Evolutionary conservation across 1,284 basidiomycete genomes (phyloP), one percentile per base, ranked within the genome.

Genomic region (Sphaerobolus stellatus): DNA sequence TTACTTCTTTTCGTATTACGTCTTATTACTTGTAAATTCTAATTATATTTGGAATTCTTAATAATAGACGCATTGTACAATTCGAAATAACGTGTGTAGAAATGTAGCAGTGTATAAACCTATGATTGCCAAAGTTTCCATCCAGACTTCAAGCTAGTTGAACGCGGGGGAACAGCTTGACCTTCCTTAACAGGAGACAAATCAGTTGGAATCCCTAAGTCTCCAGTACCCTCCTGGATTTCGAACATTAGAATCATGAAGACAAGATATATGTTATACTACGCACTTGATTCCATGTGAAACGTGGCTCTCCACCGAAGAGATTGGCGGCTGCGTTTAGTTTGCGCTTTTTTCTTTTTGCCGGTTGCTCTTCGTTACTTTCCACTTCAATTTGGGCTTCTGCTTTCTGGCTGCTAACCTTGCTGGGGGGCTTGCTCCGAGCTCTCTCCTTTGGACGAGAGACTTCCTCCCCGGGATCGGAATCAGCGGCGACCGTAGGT

Each of bases 181-280:
- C 74, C 71, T 41, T 79, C 77, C 59, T 82, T 84, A 53, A 88
- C 74, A 13, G 86, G 86, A 2, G 84, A 86, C 25, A 88, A 69
- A 31, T 71, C 69, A 1, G 78, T 83, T 14, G 85, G 85, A 61
- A 88, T 88, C 52, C 80, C 73, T 44, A 87, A 62, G 2, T 71
- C 72, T 5, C 68, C 74, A 55, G 68, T 72, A 24, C 54, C 70
- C 11, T 40, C 47, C 53, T 54, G 25, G 29, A 29, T 24, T 5
- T 14, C n/a, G 29, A 14, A 16, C 2, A 20, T 48, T 18, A 48
- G 22, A 13, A 46, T 54, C 33, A 49, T 1, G n/a, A 18, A 30
- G 18, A 20, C 27, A 5, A 29, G 27, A 31, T 22, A 5, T 28
- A 24, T 46, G 44, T 11, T 24, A 41, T 30, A 38, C 20, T 20